Evolutionary conservation across 352 stramenopile species (phyloP), one percentile per base, ranked within the genome.

Genomic region (Phytophthora cajani): DNA sequence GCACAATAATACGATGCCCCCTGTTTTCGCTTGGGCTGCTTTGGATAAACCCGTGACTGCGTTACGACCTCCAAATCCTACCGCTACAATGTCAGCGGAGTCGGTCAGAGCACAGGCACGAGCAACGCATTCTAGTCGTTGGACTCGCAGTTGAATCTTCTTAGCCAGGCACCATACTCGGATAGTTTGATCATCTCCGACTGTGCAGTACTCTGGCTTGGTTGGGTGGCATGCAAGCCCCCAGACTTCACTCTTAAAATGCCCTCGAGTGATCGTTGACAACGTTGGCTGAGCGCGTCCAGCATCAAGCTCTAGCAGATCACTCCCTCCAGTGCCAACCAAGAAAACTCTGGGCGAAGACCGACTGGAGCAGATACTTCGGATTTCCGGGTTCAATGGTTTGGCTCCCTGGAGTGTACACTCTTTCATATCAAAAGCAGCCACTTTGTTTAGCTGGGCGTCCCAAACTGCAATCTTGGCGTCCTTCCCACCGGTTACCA

Each of bases 401-500:
- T 59, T 72, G 10, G 27, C 5, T 2, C 27, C 75, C 21, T 52
- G 66, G 38, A 49, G 74, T 21, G 63, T 58, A 19, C 77, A 59
- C 40, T 82, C 63, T 33, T 77, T 85, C 38, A 92, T 58, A 47
- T 92, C 77, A 5, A 83, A 77, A 42, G 21, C 56, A 49, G 53
- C 79, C 16, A 98, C 58, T 32, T 77, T 81, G 55, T 62, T 70
- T 8, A 78, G 21, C 27, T 92, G 76, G 5, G 59, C 19, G 64
- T 94, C 92, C 92, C 92, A 98, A 19, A 97, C 58, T 56, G 90
- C 88, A 47, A 98, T 80, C 40, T 90, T 88, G 3, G 86, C 87
- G 51, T 98, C 93, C 62, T 97, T 97, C 19, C 90, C 82, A 1
- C 91, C 94, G 25, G 82, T 96, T 14, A 97, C 71, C 7, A 98